Percentiles rank a stretch among this genome's conserved stretches.
phyloP scores from a whole-genome alignment of 2,329 filamentous ascomycete genomes.

The Fusarium cicatricum region DNA sequence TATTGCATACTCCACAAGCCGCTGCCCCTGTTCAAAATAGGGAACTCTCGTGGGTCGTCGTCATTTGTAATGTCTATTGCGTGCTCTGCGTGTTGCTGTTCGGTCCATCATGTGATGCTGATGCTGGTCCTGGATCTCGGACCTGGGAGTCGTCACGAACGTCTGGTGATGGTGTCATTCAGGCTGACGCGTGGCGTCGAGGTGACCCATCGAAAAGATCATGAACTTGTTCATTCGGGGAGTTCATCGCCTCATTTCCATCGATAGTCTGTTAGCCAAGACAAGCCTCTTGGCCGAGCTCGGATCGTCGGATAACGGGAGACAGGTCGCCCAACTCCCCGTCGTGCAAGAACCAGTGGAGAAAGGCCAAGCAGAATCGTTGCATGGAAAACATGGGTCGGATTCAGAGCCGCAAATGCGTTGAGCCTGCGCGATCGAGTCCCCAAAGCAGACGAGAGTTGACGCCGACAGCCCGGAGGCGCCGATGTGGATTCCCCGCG shows the following conservation, averaged over 20 bases:
- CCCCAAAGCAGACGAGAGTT: not conserved
- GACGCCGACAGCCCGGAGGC: conserved; percentile 18
- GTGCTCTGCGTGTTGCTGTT: not conserved
- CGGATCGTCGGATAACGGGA: no score
- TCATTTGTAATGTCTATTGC: conserved; percentile 2
- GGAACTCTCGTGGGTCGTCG: not conserved
- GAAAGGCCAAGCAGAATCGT: not conserved
- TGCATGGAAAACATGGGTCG: no score
- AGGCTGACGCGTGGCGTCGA: not conserved
- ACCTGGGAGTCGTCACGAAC: not conserved
- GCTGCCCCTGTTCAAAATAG: not conserved
- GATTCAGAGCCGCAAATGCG: not conserved
- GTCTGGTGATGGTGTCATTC: not conserved
- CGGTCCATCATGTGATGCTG: no score
- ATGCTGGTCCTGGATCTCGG: not conserved
- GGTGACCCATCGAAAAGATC: conserved; percentile 1
- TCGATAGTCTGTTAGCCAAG: conserved; percentile 13
- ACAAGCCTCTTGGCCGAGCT: not conserved
- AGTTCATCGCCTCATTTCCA: conserved; percentile 21
- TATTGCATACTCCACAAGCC: not conserved
- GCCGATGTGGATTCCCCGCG: conserved; percentile 13
- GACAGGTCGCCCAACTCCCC: not conserved
- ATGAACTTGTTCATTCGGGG: conserved; percentile 18
- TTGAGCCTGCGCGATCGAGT: not conserved
- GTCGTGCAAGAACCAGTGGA: not conserved